phyloP scores from a whole-genome alignment of 2,329 filamentous ascomycete species.

The Tolypocladium pustulatum region DNA sequence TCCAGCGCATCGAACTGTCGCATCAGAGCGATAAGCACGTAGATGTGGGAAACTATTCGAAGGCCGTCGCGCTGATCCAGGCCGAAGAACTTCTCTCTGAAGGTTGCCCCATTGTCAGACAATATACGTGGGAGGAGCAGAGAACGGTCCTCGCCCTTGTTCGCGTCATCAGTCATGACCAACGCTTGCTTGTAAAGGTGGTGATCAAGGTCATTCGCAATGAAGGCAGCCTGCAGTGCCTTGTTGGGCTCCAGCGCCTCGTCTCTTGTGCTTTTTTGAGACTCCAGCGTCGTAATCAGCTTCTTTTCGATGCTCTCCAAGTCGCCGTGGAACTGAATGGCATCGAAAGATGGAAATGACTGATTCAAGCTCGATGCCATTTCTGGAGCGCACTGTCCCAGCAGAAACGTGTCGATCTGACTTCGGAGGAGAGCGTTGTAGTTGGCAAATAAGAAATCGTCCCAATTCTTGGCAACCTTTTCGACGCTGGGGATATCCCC shows the following conservation, averaged over 20 bases:
- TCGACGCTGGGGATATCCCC: conserved; percentile 74
- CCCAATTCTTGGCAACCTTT: conserved; percentile 67
- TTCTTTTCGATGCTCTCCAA: conserved; percentile 39
- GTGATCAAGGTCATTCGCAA: conserved; percentile 49
- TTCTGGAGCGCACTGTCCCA: conserved; percentile 41
- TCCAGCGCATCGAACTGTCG: conserved; percentile 37
- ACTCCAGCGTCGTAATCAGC: conserved; percentile 51
- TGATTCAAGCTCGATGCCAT: conserved; percentile 43
- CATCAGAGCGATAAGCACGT: conserved; percentile 56
- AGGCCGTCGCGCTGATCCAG: conserved; percentile 53
- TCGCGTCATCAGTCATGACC: conserved; percentile 16
- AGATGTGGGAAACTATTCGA: conserved; percentile 58
- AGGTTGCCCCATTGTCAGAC: conserved; percentile 19
- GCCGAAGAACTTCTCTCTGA: conserved; percentile 38
- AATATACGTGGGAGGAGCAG: conserved; percentile 14
- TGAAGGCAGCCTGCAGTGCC: conserved; percentile 64
- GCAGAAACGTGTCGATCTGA: conserved; percentile 66
- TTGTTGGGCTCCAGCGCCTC: conserved; percentile 60
- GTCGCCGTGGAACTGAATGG: conserved; percentile 51
- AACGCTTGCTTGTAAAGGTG: conserved; percentile 51
- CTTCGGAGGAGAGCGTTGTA: conserved; percentile 78
- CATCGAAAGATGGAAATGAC: conserved; percentile 54
- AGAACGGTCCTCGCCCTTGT: conserved; percentile 10
- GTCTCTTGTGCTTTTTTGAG: conserved; percentile 39
- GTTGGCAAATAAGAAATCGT: conserved; percentile 77